Evolutionary conservation across 495 filamentous ascomycete species (phyloP).

Genomic region (Aspergillus biplanus): DNA sequence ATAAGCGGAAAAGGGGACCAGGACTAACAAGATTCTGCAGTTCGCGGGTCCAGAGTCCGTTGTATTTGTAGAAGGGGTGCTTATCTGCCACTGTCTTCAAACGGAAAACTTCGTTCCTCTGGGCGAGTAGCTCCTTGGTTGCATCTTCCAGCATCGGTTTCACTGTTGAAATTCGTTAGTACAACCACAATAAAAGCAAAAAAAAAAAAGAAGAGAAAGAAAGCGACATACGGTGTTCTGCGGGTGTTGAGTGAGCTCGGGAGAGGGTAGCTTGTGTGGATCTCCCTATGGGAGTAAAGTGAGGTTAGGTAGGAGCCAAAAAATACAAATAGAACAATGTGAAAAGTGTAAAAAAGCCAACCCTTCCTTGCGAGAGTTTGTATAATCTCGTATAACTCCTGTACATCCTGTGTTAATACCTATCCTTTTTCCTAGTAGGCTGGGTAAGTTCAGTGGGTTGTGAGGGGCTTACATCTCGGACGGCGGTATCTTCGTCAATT

Average conservation of each 20-base stretch:
- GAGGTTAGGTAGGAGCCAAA: not conserved
- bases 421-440: slow-evolving; percentile 15
- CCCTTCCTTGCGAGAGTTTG: slow-evolving; percentile 76
- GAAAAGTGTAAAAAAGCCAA: slow-evolving; percentile 30
- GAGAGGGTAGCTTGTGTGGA: slow-evolving; percentile 79
- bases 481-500: slow-evolving; percentile 81
- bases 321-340: not conserved
- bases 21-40: slow-evolving; percentile 74
- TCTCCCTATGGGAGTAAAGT: slow-evolving; percentile 45
- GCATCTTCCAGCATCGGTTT: slow-evolving; percentile 49
- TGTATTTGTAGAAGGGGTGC: slow-evolving; percentile 96
- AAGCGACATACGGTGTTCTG: slow-evolving; percentile 66
- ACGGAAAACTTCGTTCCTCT: slow-evolving; percentile 48
- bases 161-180: slow-evolving; percentile 28
- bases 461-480: slow-evolving; percentile 68
- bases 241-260: slow-evolving; percentile 84
- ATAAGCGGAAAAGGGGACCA: not conserved
- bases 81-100: slow-evolving; percentile 73
- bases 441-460: slow-evolving; percentile 7
- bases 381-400: slow-evolving; percentile 79
- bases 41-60: slow-evolving; percentile 78
- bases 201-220: not conserved
- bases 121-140: slow-evolving; percentile 43
- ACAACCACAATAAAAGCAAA: not conserved
- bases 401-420: slow-evolving; percentile 18